Percentiles rank a stretch among this genome's conserved stretches.
Evolutionary conservation across 1,284 basidiomycete species (phyloP).

Genomic region (Moesziomyces parantarcticus): DNA sequence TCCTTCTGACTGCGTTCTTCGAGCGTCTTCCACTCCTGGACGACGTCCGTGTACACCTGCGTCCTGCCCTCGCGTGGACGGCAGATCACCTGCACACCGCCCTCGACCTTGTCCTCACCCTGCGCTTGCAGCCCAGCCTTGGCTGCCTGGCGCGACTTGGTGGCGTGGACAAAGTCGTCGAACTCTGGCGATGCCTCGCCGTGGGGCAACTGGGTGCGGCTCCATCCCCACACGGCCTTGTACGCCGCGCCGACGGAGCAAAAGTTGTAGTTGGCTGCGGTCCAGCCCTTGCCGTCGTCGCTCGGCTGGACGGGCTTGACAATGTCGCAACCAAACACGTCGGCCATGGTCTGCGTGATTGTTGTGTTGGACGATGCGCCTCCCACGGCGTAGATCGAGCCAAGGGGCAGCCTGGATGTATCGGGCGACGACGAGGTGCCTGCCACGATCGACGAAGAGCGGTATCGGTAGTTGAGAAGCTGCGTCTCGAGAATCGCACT

Average conservation of each 20-base stretch:
- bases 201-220: constrained; percentile 9
- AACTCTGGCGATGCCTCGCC: constrained; percentile 20
- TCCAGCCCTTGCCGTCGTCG: constrained; percentile 33
- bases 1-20: constrained; percentile 33
- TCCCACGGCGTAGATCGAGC: constrained; percentile 80
- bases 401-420: constrained; percentile 68
- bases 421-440: constrained; percentile 12
- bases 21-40: constrained; percentile 42
- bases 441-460: constrained; percentile 77
- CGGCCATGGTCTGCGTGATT: constrained; percentile 80
- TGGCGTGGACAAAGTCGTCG: constrained; percentile 48
- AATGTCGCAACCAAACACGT: constrained; percentile 75
- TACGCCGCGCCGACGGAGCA: constrained; percentile 65
- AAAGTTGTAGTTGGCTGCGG: constrained; percentile 56
- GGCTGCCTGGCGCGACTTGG: constrained; percentile 21
- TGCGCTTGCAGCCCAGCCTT: constrained; percentile 6
- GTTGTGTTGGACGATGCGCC: constrained; percentile 81
- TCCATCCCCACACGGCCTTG: constrained; percentile 64
- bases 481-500: constrained; percentile 88
- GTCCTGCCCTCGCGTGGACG: constrained; percentile 21
- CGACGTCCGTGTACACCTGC: constrained; percentile 24
- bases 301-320: constrained; percentile 49
- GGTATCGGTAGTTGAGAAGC: constrained; percentile 80
- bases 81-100: constrained; percentile 42
- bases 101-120: constrained; percentile 15